A percentile compares a stretch with the other conserved stretches of the same genome.
Conservation (phyloP, 768 basidiomycete genomes). For the Rhodotorula babjevae region DNA sequence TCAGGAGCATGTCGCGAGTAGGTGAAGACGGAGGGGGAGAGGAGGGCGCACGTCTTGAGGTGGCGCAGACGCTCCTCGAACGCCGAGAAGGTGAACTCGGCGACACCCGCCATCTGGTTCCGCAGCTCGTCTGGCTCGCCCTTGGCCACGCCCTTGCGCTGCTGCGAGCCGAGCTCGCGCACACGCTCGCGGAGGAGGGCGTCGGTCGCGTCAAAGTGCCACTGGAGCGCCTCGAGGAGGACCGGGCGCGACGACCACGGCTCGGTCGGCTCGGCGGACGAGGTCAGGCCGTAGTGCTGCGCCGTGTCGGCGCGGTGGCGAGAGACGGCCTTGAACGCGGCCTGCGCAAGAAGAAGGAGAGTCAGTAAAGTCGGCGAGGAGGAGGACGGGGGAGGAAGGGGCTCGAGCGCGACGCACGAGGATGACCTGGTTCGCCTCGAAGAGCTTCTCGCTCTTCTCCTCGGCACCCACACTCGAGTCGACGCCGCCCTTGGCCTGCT, state of each 20-base stretch:
- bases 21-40: not conserved
- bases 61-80: constrained; percentile 40
- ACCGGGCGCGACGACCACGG: constrained; percentile 76
- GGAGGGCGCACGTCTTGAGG: constrained; percentile 23
- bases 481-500: constrained; percentile 52
- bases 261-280: constrained; percentile 53
- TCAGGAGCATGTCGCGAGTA: not conserved
- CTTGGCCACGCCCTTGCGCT: constrained; percentile 41
- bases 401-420: constrained; percentile 56
- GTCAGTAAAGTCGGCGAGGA: not conserved
- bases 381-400: not conserved
- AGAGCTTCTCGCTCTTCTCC: constrained; percentile 53
- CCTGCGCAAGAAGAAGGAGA: constrained; percentile 50
- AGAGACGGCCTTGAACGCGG: constrained; percentile 64
- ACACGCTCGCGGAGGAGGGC: constrained; percentile 45
- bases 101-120: constrained; percentile 46
- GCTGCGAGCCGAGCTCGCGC: constrained; percentile 45
- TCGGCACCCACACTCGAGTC: constrained; percentile 48
- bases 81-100: constrained; percentile 42
- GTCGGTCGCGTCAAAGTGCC: constrained; percentile 60
- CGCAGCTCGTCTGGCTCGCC: constrained; percentile 45
- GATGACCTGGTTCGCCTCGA: constrained; percentile 66
- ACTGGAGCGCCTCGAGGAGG: constrained; percentile 64
- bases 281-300: constrained; percentile 73
- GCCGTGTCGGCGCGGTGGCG: constrained; percentile 69